Conservation (phyloP, 805 yeast genomes). For the Yarrowia osloensis region DNA sequence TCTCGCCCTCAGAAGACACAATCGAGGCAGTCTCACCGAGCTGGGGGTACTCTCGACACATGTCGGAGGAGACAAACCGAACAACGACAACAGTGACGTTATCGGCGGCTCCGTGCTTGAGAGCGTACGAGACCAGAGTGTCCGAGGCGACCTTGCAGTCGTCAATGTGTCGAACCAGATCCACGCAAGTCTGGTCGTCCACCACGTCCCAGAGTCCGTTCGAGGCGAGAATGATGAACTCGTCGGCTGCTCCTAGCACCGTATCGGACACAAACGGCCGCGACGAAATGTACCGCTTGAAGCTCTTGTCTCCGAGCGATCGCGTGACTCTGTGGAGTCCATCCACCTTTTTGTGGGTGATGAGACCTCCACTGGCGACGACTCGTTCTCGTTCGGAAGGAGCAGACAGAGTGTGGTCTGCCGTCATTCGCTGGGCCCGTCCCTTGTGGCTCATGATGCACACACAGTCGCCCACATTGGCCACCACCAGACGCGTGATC, state of each 20-base stretch:
- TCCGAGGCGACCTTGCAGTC: slow-evolving; percentile 32
- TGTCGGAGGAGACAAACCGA: slow-evolving; percentile 22
- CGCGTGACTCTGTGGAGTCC: slow-evolving; percentile 84
- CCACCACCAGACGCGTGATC: slow-evolving; percentile 14
- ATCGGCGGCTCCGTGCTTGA: slow-evolving; percentile 30
- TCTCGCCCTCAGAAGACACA: not conserved
- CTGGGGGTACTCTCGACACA: slow-evolving; percentile 17
- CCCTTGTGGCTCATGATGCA: slow-evolving; percentile 18
- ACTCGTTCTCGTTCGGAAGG: slow-evolving; percentile 28
- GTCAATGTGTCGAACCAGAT: slow-evolving; percentile 48
- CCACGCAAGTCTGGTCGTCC: slow-evolving; percentile 70
- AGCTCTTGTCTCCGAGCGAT: slow-evolving; percentile 76
- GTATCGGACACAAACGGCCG: slow-evolving; percentile 67
- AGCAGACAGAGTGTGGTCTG: slow-evolving; percentile 13
- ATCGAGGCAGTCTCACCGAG: not conserved
- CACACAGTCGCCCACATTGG: slow-evolving; percentile 12
- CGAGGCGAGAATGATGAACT: slow-evolving; percentile 76
- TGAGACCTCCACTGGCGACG: slow-evolving; percentile 20
- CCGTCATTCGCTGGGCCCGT: slow-evolving; percentile 16
- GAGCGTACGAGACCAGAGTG: slow-evolving; percentile 30
- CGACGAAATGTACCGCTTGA: slow-evolving; percentile 74
- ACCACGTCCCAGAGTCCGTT: slow-evolving; percentile 91
- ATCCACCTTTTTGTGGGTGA: slow-evolving; percentile 50
- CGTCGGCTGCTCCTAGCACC: slow-evolving; percentile 58
- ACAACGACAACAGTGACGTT: slow-evolving; percentile 36